These are phyloP conservation scores for Arabis alpina DNA, from an alignment of 345 rosid species.

Conservation along the genomic window DNA sequence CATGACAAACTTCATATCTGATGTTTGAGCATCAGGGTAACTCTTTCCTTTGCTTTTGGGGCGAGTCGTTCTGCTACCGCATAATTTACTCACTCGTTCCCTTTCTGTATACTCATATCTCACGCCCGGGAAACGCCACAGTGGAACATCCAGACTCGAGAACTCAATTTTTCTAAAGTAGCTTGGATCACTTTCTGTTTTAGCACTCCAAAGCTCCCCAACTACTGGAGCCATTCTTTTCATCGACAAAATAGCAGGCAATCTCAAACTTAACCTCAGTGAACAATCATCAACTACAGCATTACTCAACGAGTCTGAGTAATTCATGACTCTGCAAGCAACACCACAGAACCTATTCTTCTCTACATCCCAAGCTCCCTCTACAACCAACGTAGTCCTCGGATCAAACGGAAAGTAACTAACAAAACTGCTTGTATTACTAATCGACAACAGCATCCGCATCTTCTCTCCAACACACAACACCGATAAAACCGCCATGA, in stretches of 20 bases:
- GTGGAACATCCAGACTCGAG: constrained; percentile 42
- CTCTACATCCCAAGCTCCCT: constrained; percentile 79
- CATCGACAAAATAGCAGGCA: constrained; percentile 58
- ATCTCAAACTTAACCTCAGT: constrained; percentile 62
- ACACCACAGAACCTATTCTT: constrained; percentile 61
- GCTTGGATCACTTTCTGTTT: constrained; percentile 48
- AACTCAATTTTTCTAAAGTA: constrained; percentile 57
- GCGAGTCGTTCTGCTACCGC: constrained; percentile 43
- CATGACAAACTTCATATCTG: constrained; percentile 74
- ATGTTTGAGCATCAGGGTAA: constrained; percentile 60
- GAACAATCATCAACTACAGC: constrained; percentile 72
- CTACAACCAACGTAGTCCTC: constrained; percentile 61
- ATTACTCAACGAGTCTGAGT: constrained; percentile 47
- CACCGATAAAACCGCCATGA: constrained; percentile 47
- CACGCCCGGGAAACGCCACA: constrained; percentile 48
- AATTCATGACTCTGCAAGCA: constrained; percentile 69
- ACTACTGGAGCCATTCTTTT: constrained; percentile 48
- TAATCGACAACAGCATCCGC: constrained; percentile 54
- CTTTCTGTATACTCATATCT: constrained; percentile 64
- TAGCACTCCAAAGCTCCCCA: constrained; percentile 71
- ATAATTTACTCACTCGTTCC: constrained; percentile 47
- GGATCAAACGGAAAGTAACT: constrained; percentile 58
- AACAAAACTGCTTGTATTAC: constrained; percentile 32
- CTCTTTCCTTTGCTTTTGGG: constrained; percentile 50
- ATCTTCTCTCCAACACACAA: constrained; percentile 55